Percentiles rank a stretch among this genome's conserved stretches.
Evolutionary conservation across 1,139 yeast species (phyloP).

Genomic region (Pichia sp.): DNA sequence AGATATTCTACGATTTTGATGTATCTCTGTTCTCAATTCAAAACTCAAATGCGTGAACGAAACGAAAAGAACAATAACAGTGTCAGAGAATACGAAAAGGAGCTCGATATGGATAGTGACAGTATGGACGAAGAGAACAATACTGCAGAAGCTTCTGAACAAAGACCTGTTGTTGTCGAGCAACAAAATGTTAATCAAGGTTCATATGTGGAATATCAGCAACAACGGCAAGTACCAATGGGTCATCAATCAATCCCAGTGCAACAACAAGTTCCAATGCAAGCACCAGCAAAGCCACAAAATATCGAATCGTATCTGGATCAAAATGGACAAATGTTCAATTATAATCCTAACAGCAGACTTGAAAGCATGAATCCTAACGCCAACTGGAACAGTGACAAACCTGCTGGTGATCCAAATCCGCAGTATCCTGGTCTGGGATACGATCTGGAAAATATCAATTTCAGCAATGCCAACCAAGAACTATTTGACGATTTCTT

Average conservation of each 20-base stretch:
- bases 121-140: neutral
- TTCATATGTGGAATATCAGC: too few relatives aligned
- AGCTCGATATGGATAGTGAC: constrained; percentile 17
- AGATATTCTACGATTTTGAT: constrained; percentile 78
- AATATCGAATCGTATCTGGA: neutral
- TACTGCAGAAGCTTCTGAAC: too few relatives aligned
- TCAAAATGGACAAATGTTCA: constrained; percentile 5
- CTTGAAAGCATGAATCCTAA: neutral
- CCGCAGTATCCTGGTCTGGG: neutral
- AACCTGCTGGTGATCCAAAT: neutral
- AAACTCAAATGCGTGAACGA: constrained; percentile 32
- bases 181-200: too few relatives aligned
- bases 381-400: neutral
- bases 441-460: constrained; percentile 9
- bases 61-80: constrained; percentile 18
- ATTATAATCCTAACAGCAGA: neutral
- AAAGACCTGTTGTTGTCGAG: neutral
- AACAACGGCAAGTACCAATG: too few relatives aligned
- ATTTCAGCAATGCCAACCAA: constrained; percentile 25
- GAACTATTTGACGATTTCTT: constrained; percentile 33
- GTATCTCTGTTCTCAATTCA: constrained; percentile 78
- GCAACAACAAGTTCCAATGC: too few relatives aligned
- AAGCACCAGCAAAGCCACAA: neutral
- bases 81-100: constrained; percentile 30
- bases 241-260: too few relatives aligned